Base-by-base conservation (phyloP, 345 rosid species). In the Cardamine chenopodiifolia region DNA sequence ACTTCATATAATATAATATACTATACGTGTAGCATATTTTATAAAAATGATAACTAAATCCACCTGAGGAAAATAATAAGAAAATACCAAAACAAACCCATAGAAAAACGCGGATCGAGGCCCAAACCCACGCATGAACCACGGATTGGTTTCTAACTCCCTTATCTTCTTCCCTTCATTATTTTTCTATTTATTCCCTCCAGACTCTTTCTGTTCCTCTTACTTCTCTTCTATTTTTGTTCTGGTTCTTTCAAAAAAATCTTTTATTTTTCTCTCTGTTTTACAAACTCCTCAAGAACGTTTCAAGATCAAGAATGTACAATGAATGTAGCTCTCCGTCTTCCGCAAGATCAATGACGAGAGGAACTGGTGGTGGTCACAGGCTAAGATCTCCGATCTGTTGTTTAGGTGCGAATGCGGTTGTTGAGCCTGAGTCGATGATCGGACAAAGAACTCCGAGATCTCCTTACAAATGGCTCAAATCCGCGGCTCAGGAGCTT, bases 401-500 rank as follows among this genome's bases (percentile, higher is more conserved):
- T 25, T 86, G 90, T 55, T 79, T 88, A 79, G 77, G 77, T 28
- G 39, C 65, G 5, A 37, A 40, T 69, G 72, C 72, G 13, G 82
- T 73, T 2, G 82, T 67, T 8, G 68, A 49, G 13, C 76, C 68
- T 7, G 81, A 72, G 18, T 61, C 65, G 12, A 62, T 67, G 74
- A 74, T 25, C 47, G 56, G 78, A 3, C 62, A 40, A 26, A 74
- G 74, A 73, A 53, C 82, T 0, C 85, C 86, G 14, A 76, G 64
- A 55, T 85, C 93, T 22, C 81, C 86, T 10, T 72, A 74, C 78
- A 44, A 62, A 2, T 83, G 86, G 86, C 75, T 79, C 53, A 86
- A 77, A 68, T 72, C 86, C 0, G 76, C 80, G 57, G 77, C 79
- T 12, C 83, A 80, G 1, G 85, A 84, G 52, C 80, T 80, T 18